Evolutionary conservation across 306 rosid species (phyloP).

Genomic region (cucumber (Cucumis sativus)): DNA sequence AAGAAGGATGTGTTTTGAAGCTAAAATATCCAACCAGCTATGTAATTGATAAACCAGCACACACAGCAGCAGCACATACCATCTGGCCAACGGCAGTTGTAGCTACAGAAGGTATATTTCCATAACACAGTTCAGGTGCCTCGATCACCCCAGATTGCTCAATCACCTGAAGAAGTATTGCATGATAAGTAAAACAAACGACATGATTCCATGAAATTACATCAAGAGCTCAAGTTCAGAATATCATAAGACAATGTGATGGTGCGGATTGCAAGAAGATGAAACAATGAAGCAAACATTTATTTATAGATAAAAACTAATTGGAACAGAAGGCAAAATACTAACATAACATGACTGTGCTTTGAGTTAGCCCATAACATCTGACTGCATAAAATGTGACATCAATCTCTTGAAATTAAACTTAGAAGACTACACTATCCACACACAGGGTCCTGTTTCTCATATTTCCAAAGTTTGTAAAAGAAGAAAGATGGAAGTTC

Average conservation of each 20-base stretch:
- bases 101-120: slow-evolving; percentile 47
- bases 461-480: too few species aligned
- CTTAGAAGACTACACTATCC: not conserved
- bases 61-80: slow-evolving; percentile 27
- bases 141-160: slow-evolving; percentile 69
- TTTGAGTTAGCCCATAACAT: not conserved
- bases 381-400: not conserved
- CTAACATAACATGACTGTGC: not conserved
- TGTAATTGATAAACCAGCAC: not conserved
- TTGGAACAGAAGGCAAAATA: not conserved
- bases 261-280: not conserved
- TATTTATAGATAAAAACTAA: not conserved
- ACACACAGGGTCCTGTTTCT: not conserved
- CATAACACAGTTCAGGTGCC: slow-evolving; percentile 42
- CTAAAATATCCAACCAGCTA: not conserved
- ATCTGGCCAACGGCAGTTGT: slow-evolving; percentile 83
- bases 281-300: not conserved
- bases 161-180: slow-evolving; percentile 43
- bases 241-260: not conserved
- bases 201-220: not conserved
- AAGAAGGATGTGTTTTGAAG: not conserved
- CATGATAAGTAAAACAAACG: not conserved
- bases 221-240: not conserved
- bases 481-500: not conserved
- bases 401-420: not conserved